These are phyloP conservation scores for Vaccinium macrocarpon DNA, from an alignment of 148 eudicot species.

Conservation along the genomic window DNA sequence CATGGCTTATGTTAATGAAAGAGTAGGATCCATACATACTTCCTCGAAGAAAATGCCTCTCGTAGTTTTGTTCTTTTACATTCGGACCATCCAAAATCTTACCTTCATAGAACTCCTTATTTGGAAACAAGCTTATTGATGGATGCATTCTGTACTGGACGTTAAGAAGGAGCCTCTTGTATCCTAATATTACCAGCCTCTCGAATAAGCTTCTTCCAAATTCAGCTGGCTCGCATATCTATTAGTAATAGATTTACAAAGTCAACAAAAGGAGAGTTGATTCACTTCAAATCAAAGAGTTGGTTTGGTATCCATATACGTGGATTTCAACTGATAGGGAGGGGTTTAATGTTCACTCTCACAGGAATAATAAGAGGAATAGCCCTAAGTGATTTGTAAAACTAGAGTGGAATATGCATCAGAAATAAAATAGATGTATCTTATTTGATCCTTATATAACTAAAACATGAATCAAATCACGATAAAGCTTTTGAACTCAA, in stretches of 20 bases:
- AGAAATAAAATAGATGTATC: no score
- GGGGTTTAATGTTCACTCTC: no score
- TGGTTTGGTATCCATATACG: no score
- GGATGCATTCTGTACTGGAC: slow-evolving; percentile 32
- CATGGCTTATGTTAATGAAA: slow-evolving; percentile 34
- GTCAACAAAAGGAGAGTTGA: not conserved
- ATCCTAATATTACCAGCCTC: slow-evolving; percentile 37
- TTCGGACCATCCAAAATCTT: slow-evolving; percentile 25
- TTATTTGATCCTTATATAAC: no score
- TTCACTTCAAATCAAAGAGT: no score
- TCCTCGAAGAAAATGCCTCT: slow-evolving; percentile 20
- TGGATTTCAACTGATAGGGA: no score
- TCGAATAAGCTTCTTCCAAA: slow-evolving; percentile 64
- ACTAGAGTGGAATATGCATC: no score
- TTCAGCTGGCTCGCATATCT: slow-evolving; percentile 41
- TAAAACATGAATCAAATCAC: no score
- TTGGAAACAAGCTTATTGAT: slow-evolving; percentile 41
- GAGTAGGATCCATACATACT: slow-evolving; percentile 31
- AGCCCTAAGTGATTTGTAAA: no score
- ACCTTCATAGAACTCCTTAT: slow-evolving; percentile 24
- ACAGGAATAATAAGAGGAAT: no score
- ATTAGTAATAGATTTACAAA: not conserved
- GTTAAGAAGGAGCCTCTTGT: slow-evolving; percentile 43
- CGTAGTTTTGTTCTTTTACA: slow-evolving; percentile 14
- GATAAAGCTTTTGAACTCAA: no score